phyloP scores from a whole-genome alignment of 208 protist species.

The Porcisia deanei region DNA sequence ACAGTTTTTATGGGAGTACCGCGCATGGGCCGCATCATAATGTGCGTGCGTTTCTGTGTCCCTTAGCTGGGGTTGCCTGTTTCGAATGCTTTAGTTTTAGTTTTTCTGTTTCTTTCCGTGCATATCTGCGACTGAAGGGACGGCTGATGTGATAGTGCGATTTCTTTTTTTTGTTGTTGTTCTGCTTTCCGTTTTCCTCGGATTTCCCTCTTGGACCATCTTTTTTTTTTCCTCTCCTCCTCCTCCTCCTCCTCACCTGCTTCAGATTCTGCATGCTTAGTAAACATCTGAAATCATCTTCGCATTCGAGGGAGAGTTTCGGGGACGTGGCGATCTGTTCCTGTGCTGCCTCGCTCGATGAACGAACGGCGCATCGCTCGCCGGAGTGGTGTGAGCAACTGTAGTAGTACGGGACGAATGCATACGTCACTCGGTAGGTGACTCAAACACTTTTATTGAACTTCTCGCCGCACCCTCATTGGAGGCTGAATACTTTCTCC shows the following conservation, averaged over 20 bases:
- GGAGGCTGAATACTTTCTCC: background rate
- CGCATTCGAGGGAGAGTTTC: background rate
- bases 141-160: background rate
- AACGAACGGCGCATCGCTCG: background rate
- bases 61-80: background rate
- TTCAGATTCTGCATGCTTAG: background rate
- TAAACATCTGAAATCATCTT: background rate
- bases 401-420: background rate
- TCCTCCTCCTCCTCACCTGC: constrained; percentile 1
- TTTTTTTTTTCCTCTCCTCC: background rate
- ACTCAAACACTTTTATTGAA: background rate
- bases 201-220: background rate
- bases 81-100: background rate
- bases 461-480: background rate
- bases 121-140: background rate
- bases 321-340: background rate
- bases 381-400: background rate
- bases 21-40: background rate
- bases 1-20: background rate
- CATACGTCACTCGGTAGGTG: background rate
- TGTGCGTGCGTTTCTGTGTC: background rate
- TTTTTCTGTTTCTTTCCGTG: background rate
- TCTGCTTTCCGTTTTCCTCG: constrained; percentile 1
- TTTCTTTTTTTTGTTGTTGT: background rate
- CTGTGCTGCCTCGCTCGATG: background rate